Conservation (phyloP, 805 yeast species). For the Metschnikowia rubicola region DNA sequence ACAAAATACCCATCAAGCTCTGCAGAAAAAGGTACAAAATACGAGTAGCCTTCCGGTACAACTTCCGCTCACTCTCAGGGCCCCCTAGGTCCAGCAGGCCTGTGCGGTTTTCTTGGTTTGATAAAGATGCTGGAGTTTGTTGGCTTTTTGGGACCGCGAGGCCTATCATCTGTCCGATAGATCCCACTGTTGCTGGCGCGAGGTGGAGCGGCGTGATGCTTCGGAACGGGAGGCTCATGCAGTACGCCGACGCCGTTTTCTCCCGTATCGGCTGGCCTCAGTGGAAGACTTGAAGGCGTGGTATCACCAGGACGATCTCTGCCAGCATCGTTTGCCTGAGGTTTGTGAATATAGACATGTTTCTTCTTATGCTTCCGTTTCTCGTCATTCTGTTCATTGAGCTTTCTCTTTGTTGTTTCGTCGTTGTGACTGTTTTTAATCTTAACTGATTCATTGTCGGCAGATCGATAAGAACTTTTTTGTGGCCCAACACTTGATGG, state of each 20-base stretch:
- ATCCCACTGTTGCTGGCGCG: constrained; percentile 12
- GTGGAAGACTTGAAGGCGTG: too few species aligned
- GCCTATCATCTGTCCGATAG: constrained; percentile 9
- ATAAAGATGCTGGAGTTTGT: constrained; percentile 11
- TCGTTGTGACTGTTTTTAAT: too few species aligned
- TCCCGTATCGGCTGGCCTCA: too few species aligned
- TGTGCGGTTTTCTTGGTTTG: constrained; percentile 7
- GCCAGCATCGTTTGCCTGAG: neutral
- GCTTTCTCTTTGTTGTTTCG: neutral
- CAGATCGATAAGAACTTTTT: too few species aligned
- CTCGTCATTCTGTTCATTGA: neutral
- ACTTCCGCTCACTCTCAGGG: neutral
- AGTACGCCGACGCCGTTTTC: too few species aligned
- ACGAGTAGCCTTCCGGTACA: neutral
- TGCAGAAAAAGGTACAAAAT: constrained; percentile 1
- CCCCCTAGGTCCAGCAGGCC: constrained; percentile 7
- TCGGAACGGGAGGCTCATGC: too few species aligned
- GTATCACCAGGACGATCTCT: neutral
- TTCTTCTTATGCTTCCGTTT: neutral
- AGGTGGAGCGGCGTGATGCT: constrained; percentile 2
- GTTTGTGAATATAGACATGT: neutral
- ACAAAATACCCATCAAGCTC: neutral
- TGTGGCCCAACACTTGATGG: too few species aligned
- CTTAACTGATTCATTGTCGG: too few species aligned
- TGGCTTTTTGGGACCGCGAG: neutral